Conservation (phyloP, 805 yeast genomes). For the Debaryomyces maramus region DNA sequence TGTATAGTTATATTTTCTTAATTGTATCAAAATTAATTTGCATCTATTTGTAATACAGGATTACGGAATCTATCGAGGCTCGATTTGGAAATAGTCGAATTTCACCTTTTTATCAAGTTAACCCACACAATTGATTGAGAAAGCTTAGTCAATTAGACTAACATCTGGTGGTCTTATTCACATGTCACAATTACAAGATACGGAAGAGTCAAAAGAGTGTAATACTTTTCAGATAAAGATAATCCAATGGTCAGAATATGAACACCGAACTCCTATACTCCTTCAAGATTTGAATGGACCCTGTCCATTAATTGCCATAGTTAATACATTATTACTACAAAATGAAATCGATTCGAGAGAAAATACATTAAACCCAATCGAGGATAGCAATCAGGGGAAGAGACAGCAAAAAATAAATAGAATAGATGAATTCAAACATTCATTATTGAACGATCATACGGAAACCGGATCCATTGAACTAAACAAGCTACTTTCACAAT, state of each 20-base stretch:
- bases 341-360: slow-evolving; percentile 30
- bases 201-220: background rate
- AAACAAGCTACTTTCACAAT: slow-evolving; percentile 43
- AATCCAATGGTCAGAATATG: slow-evolving; percentile 37
- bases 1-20: no score
- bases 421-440: slow-evolving; percentile 17
- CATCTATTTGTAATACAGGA: no score
- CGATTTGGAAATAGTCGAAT: no score
- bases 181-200: background rate
- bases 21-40: no score
- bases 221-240: slow-evolving; percentile 20
- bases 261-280: slow-evolving; percentile 52
- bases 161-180: no score
- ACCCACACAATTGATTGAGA: no score
- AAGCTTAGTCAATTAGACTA: no score
- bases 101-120: no score
- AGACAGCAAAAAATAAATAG: slow-evolving; percentile 9
- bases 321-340: slow-evolving; percentile 64
- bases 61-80: no score
- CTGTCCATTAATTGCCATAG: slow-evolving; percentile 78
- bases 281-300: slow-evolving; percentile 86
- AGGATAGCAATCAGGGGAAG: background rate
- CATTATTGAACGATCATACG: slow-evolving; percentile 12
- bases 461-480: slow-evolving; percentile 21
- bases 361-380: slow-evolving; percentile 1